Evolutionary conservation across 2,329 filamentous ascomycete genomes (phyloP).

Genomic region (Fonsecaea erecta): DNA sequence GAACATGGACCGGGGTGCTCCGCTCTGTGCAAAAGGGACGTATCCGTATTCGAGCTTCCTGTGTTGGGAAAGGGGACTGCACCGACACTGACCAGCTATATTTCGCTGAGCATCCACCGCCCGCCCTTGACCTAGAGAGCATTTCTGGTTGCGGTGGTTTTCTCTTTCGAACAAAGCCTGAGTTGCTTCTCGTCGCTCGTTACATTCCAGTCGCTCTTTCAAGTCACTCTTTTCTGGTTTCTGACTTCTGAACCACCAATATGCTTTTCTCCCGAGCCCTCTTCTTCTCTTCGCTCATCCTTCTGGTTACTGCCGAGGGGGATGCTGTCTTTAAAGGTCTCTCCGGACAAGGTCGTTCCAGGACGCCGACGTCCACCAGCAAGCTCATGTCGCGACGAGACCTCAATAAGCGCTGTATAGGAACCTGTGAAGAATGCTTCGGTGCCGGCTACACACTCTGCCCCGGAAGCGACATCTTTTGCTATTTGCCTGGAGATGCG

Average conservation of each 20-base stretch:
- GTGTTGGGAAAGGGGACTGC: slow-evolving; percentile 3
- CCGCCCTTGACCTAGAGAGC: neutral
- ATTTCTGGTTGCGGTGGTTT: neutral
- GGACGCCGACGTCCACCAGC: slow-evolving; percentile 12
- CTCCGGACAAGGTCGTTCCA: slow-evolving; percentile 10
- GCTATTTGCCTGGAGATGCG: slow-evolving; percentile 31
- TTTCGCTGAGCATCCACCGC: slow-evolving; percentile 1
- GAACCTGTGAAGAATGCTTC: slow-evolving; percentile 33
- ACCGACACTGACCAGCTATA: slow-evolving; percentile 1
- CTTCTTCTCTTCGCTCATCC: slow-evolving; percentile 20
- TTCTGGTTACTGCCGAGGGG: slow-evolving; percentile 23
- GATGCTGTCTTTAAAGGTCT: slow-evolving; percentile 25
- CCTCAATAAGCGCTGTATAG: slow-evolving; percentile 31
- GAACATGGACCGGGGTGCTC: slow-evolving; percentile 6
- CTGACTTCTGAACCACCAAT: slow-evolving; percentile 7
- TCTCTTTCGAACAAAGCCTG: neutral
- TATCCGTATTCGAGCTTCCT: slow-evolving; percentile 22
- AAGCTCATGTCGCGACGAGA: slow-evolving; percentile 24
- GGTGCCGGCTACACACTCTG: slow-evolving; percentile 33
- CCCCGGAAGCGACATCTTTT: slow-evolving; percentile 26
- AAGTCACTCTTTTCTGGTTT: slow-evolving; percentile 14
- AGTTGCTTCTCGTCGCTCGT: slow-evolving; percentile 2
- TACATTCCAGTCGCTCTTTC: slow-evolving; percentile 2
- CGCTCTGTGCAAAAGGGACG: neutral
- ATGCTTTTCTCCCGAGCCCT: slow-evolving; percentile 29